Conservation (phyloP, 2,329 filamentous ascomycete species). For the Colletotrichum sp. region DNA sequence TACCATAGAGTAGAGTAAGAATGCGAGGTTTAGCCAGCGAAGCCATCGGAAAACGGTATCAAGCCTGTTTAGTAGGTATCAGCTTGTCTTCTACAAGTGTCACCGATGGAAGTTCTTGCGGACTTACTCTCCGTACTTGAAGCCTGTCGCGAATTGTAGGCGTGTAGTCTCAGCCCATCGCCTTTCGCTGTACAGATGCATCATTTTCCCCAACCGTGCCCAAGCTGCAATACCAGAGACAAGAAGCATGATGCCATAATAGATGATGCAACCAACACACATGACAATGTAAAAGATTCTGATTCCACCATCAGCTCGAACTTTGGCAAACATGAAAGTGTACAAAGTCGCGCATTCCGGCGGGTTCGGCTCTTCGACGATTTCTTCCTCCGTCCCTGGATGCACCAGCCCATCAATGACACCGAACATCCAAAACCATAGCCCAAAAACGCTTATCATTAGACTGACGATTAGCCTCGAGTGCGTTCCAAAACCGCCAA, state of each 20-base stretch:
- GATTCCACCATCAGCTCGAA: constrained; percentile 24
- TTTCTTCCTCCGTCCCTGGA: constrained; percentile 14
- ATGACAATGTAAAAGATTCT: constrained; percentile 26
- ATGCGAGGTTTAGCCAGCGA: constrained; percentile 26
- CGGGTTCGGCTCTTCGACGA: constrained; percentile 15
- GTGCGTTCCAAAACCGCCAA: constrained; percentile 29
- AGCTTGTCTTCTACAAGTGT: no score
- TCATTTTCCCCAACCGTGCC: constrained; percentile 11
- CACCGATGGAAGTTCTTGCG: neutral
- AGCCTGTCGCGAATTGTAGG: constrained; percentile 23
- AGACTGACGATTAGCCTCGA: constrained; percentile 25
- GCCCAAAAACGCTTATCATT: constrained; percentile 27
- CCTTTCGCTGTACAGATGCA: neutral
- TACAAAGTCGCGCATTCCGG: constrained; percentile 21
- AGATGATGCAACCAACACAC: constrained; percentile 22
- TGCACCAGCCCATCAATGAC: constrained; percentile 14
- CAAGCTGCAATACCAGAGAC: constrained; percentile 22
- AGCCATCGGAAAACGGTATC: constrained; percentile 19
- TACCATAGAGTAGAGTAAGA: constrained; percentile 28
- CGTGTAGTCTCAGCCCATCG: constrained; percentile 11
- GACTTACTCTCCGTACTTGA: constrained; percentile 24
- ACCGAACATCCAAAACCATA: constrained; percentile 32
- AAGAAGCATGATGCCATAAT: constrained; percentile 26
- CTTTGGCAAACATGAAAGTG: constrained; percentile 30
- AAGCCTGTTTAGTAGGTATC: no score